Evolutionary conservation across 164 flowering plant species (phyloP).

Genomic region (Amborella trichopoda): DNA sequence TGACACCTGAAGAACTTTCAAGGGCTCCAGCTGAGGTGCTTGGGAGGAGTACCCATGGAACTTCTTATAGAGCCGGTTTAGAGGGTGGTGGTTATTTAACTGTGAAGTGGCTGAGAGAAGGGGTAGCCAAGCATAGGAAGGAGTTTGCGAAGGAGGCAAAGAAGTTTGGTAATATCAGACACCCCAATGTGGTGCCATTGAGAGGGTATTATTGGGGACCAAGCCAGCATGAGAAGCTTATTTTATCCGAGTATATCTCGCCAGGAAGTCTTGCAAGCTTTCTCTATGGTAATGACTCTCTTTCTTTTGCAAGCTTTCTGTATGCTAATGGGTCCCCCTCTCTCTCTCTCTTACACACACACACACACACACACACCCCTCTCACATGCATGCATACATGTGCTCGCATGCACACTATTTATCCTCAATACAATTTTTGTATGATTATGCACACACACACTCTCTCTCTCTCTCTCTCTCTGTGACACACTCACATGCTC

Average conservation of each 20-base stretch:
- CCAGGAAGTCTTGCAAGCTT: conserved; percentile 95
- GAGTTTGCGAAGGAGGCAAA: conserved; percentile 94
- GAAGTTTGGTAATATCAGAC: conserved; percentile 85
- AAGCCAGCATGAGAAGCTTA: conserved; percentile 94
- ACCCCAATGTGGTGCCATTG: conserved; percentile 90
- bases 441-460: no score
- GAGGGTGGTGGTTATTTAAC: conserved; percentile 79
- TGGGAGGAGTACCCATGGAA: conserved; percentile 97
- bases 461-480: no score
- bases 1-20: conserved; percentile 89
- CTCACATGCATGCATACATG: no score
- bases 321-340: no score
- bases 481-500: no score
- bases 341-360: no score
- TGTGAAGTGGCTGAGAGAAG: conserved; percentile 98
- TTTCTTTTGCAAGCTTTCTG: not conserved
- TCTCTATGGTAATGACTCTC: conserved; percentile 60
- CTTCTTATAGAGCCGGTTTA: conserved; percentile 80
- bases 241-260: conserved; percentile 79
- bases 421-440: no score
- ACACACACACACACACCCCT: no score
- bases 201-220: conserved; percentile 99
- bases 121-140: conserved; percentile 62
- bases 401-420: no score
- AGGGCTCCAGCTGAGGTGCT: conserved; percentile 99